Evolutionary conservation across 225 moss, liverwort and hornwort genomes (phyloP), one percentile per base, ranked within the genome.

Genomic region (Straminergon stramineum): DNA sequence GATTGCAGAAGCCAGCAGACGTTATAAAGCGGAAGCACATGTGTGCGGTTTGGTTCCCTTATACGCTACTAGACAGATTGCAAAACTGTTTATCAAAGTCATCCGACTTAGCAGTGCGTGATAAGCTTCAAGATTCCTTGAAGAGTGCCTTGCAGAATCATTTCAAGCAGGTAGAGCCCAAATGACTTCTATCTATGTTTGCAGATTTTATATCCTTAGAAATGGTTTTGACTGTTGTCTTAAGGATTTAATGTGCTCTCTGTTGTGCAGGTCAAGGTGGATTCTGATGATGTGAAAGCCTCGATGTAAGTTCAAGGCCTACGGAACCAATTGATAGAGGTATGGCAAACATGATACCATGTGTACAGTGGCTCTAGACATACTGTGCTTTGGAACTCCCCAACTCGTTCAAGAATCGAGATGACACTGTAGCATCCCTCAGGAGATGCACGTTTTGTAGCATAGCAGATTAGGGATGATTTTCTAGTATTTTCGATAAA

Each of bases 1-100:
- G 90, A 45, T 87, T 93, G 92, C 94, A 97, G 90, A 95, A 95
- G 62, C 96, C 99, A 81, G 94, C 95, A 89, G 99, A 97, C 92
- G 93, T 97, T 23, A 94, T 97, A 43, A 99, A 97, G 90, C 95
- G 99, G 84, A 99, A 97, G 93, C 99, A 94, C 87, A 92, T 96
- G 75, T 97, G 96, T 89, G 96, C 96, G 45, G 97, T 97, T 63
- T 99, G 99, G 99, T 99, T 99, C 82, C 99, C 99, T 11, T 99
- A 99, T 82, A 97, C 96, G 15, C 86, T 97, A 84, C 88, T 97
- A 11, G 99, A 97, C 92, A 93, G 95, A 88, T 89, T 99, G 82
- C 91, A 96, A 83, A 94, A 87, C 16, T 91, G 91, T 80, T 91
- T 97, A 32, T 95, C 97, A 53, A 94, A 90, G 60, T 95, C 99